Percentiles rank a stretch among this genome's conserved stretches.
Evolutionary conservation across 371 early-diverging fungal genomes (phyloP).

Genomic region (Syncephalastrum sp.): DNA sequence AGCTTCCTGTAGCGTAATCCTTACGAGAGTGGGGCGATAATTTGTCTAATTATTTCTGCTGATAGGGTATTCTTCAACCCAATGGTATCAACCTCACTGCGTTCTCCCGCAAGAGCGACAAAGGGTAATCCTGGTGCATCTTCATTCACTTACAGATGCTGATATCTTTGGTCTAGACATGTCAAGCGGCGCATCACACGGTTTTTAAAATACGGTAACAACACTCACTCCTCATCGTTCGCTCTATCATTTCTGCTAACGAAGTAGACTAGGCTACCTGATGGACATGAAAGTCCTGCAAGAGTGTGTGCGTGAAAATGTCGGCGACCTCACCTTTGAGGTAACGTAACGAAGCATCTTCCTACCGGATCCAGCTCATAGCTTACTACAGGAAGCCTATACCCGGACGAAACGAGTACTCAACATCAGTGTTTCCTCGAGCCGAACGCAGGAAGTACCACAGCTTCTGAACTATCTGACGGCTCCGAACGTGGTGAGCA

Average conservation of each 20-base stretch:
- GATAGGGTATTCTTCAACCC: constrained; percentile 55
- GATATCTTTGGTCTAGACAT: constrained; percentile 27
- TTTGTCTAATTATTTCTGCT: background rate
- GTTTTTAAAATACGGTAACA: constrained; percentile 59
- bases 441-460: constrained; percentile 68
- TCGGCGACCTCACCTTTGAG: constrained; percentile 72
- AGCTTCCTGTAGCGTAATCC: constrained; percentile 52
- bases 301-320: constrained; percentile 65
- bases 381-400: constrained; percentile 59
- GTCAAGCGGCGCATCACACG: constrained; percentile 60
- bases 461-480: constrained; percentile 72
- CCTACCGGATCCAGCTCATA: background rate
- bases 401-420: constrained; percentile 60
- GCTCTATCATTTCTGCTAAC: background rate
- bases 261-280: constrained; percentile 50
- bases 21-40: background rate
- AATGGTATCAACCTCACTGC: constrained; percentile 66
- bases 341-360: constrained; percentile 19
- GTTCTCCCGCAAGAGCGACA: constrained; percentile 52
- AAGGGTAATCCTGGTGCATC: constrained; percentile 13
- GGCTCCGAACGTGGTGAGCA: constrained; percentile 71
- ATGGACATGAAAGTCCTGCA: constrained; percentile 71
- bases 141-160: background rate
- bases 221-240: background rate
- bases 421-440: constrained; percentile 71